Evolutionary conservation across 768 basidiomycete genomes (phyloP).

Genomic region (Boletus rufocinnamomeus): DNA sequence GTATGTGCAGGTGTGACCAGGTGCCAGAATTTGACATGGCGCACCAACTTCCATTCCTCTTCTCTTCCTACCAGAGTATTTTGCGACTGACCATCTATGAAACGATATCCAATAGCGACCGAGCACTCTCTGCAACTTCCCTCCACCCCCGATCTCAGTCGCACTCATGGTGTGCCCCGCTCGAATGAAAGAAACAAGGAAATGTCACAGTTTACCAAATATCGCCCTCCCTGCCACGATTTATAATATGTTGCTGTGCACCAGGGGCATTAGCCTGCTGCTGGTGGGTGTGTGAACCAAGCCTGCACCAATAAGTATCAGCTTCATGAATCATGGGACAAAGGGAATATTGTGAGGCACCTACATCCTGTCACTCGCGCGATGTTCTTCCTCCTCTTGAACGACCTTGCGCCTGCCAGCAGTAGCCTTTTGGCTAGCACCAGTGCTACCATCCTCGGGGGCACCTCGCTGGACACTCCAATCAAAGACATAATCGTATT

Average conservation of each 20-base stretch:
- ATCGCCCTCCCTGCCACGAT: constrained; percentile 47
- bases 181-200: constrained; percentile 36
- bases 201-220: constrained; percentile 43
- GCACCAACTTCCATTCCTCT: constrained; percentile 27
- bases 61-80: constrained; percentile 20
- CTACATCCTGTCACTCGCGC: constrained; percentile 81
- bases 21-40: constrained; percentile 20
- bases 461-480: constrained; percentile 88
- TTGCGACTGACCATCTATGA: constrained; percentile 38
- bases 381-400: constrained; percentile 84
- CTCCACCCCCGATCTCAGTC: constrained; percentile 45
- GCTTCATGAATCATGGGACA: constrained; percentile 12
- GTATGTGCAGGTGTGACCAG: constrained; percentile 8
- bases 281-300: constrained; percentile 85
- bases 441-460: constrained; percentile 63
- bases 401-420: constrained; percentile 76
- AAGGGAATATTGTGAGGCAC: constrained; percentile 35
- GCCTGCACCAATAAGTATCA: constrained; percentile 47
- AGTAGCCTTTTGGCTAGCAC: constrained; percentile 61
- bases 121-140: constrained; percentile 37
- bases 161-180: constrained; percentile 45
- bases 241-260: constrained; percentile 44
- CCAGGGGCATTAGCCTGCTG: constrained; percentile 60
- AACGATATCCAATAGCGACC: constrained; percentile 38
- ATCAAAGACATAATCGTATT: constrained; percentile 99